Conservation (phyloP, 2,329 filamentous ascomycete species). For the Trichophyton simii region DNA sequence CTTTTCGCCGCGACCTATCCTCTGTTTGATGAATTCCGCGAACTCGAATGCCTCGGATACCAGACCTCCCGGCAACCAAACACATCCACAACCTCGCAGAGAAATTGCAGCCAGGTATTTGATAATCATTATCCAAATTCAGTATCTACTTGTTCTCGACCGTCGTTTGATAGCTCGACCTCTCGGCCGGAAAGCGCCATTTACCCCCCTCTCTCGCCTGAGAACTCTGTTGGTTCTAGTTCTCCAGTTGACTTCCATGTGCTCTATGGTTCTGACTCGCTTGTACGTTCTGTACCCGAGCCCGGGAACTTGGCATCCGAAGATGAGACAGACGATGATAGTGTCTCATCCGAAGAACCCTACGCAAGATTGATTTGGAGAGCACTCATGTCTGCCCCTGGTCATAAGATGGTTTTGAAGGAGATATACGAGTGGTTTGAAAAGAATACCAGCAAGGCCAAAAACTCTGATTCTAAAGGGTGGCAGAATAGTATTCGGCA, state of each 20-base stretch:
- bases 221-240: slow-evolving; percentile 11
- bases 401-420: slow-evolving; percentile 62
- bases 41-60: not conserved
- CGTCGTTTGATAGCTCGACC: not conserved
- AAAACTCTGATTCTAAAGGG: slow-evolving; percentile 48
- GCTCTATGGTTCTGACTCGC: not conserved
- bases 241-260: slow-evolving; percentile 7
- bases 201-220: slow-evolving; percentile 9
- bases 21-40: not conserved
- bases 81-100: not conserved
- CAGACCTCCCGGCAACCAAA: not conserved
- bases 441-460: slow-evolving; percentile 64
- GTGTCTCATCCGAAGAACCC: slow-evolving; percentile 40
- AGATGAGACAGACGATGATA: slow-evolving; percentile 13
- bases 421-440: slow-evolving; percentile 88
- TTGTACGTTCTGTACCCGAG: slow-evolving; percentile 9
- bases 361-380: slow-evolving; percentile 74
- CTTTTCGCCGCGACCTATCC: not conserved
- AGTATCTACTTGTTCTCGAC: not conserved
- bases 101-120: not conserved
- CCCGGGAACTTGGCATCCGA: slow-evolving; percentile 2
- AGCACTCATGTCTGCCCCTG: slow-evolving; percentile 56
- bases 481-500: slow-evolving; percentile 96
- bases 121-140: not conserved
- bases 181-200: slow-evolving; percentile 8